phyloP scores from a whole-genome alignment of 768 basidiomycete species.

The Hericium alpestre region DNA sequence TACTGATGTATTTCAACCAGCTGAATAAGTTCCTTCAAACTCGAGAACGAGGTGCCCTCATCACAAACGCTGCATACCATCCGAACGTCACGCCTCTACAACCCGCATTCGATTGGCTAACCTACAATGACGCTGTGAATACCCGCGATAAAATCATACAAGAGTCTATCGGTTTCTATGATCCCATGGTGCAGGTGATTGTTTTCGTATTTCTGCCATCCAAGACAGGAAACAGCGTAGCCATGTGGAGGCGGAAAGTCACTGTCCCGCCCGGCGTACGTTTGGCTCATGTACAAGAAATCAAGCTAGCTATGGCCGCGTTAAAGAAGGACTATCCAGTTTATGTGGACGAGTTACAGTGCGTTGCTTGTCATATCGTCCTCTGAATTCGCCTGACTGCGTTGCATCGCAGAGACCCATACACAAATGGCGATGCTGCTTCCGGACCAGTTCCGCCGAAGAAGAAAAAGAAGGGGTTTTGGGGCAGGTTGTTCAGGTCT shows the following conservation, averaged over 20 bases:
- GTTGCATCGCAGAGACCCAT: no score
- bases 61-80: conserved; percentile 11
- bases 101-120: conserved; percentile 12
- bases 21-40: conserved; percentile 12
- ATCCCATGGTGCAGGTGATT: conserved; percentile 7
- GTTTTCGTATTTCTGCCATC: conserved; percentile 15
- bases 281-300: conserved; percentile 6
- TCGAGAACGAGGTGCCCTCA: conserved; percentile 13
- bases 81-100: background rate
- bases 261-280: conserved; percentile 8
- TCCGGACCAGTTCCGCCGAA: background rate
- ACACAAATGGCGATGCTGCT: no score
- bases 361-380: background rate
- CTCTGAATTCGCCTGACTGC: background rate
- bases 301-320: conserved; percentile 10
- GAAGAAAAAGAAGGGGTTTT: conserved; percentile 15
- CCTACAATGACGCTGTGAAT: conserved; percentile 8
- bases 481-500: conserved; percentile 10
- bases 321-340: conserved; percentile 11
- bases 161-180: conserved; percentile 14
- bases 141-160: conserved; percentile 13
- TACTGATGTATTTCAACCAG: background rate
- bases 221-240: conserved; percentile 14
- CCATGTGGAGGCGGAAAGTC: conserved; percentile 15
- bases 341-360: conserved; percentile 10